These are phyloP conservation scores for Solanum tarijense DNA, from an alignment of 257 asterid species.

Conservation along the genomic window DNA sequence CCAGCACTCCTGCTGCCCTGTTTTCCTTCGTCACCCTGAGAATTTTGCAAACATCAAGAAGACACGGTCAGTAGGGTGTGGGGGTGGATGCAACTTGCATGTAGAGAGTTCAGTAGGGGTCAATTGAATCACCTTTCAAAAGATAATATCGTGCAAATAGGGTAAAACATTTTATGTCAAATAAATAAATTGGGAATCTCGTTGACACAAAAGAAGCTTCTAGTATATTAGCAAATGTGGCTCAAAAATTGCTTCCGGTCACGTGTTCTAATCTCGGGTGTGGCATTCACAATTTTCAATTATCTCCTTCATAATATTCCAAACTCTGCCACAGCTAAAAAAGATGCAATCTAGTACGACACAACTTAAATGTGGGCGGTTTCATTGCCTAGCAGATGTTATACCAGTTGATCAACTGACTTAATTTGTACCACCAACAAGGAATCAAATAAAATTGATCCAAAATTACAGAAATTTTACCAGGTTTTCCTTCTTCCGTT, in stretches of 20 bases:
- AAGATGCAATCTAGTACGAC: background rate
- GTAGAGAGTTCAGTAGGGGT: background rate
- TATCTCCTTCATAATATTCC: background rate
- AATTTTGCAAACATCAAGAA: background rate
- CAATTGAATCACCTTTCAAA: background rate
- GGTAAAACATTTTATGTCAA: background rate
- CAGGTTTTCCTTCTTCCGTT: background rate
- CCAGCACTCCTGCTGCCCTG: conserved; percentile 76
- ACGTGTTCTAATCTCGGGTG: background rate
- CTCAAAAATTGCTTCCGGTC: background rate
- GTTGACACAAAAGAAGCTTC: background rate
- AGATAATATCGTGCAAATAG: background rate
- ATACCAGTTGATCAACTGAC: background rate
- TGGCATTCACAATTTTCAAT: background rate
- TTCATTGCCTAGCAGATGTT: background rate
- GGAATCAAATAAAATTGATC: background rate
- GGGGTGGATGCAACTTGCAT: background rate
- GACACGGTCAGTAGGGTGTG: background rate
- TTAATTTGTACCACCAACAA: background rate
- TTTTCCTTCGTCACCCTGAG: conserved; percentile 72
- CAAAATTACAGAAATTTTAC: background rate
- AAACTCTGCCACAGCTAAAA: background rate
- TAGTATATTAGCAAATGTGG: background rate
- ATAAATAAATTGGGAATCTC: background rate
- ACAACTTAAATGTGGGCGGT: background rate